phyloP scores from a whole-genome alignment of 164 flowering plant species.

The Nelumbo lutea region DNA sequence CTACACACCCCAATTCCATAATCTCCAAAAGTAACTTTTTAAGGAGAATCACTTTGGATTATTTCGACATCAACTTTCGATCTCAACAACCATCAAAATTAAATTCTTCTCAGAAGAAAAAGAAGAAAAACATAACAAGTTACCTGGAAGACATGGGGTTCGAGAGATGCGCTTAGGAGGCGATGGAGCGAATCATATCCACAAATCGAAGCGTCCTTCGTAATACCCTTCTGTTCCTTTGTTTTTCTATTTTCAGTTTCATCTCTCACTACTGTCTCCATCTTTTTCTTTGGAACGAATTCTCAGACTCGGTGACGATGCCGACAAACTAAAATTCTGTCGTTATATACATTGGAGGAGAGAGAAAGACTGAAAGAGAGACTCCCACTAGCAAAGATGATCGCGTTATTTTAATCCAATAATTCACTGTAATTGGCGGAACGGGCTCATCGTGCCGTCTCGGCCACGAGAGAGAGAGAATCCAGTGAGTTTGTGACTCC shows the following conservation, averaged over 20 bases:
- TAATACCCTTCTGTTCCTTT: constrained; percentile 9
- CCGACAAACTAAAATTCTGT: not conserved
- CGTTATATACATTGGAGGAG: not conserved
- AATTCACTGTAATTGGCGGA: too few relatives aligned
- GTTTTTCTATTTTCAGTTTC: constrained; percentile 13
- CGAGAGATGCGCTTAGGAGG: constrained; percentile 60
- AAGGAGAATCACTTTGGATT: too few relatives aligned
- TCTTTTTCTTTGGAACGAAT: not conserved
- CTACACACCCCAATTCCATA: too few relatives aligned
- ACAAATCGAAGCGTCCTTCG: constrained; percentile 55
- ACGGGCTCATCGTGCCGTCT: too few relatives aligned
- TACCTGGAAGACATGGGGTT: constrained; percentile 69
- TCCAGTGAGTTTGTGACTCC: too few relatives aligned
- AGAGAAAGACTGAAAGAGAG: too few relatives aligned
- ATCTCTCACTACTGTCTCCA: not conserved
- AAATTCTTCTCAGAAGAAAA: too few relatives aligned
- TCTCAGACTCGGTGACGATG: not conserved
- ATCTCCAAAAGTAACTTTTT: too few relatives aligned
- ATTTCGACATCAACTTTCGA: not conserved
- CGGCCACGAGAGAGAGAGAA: too few relatives aligned
- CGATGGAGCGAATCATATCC: constrained; percentile 75
- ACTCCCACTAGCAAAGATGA: too few relatives aligned
- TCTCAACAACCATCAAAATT: not conserved
- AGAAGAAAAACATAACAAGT: not conserved
- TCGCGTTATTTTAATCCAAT: too few relatives aligned